Evolutionary conservation across 1,284 basidiomycete species (phyloP).

Genomic region (Microbotryomycetes sp.): DNA sequence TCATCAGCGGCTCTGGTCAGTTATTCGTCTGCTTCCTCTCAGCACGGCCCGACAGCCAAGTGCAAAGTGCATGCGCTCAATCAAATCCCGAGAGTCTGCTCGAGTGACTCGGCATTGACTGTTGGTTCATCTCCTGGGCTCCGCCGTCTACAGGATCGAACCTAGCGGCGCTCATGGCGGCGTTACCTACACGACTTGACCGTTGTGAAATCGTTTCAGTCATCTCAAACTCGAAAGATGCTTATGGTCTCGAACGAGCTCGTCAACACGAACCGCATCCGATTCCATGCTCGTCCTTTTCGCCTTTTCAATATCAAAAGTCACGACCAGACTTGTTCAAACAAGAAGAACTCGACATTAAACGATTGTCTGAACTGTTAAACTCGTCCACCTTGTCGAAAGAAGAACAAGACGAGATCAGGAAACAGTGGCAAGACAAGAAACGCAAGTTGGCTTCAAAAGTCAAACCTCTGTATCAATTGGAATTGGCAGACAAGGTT

Average conservation of each 20-base stretch:
- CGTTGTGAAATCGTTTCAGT: constrained; percentile 69
- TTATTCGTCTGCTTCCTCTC: constrained; percentile 8
- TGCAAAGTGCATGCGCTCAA: too few relatives aligned
- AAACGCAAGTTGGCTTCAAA: neutral
- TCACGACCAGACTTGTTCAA: constrained; percentile 50
- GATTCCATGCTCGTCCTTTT: constrained; percentile 77
- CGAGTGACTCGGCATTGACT: too few relatives aligned
- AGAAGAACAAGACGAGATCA: neutral
- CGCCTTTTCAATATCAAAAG: constrained; percentile 76
- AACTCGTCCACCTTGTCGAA: neutral
- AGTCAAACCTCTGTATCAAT: constrained; percentile 55
- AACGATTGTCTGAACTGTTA: neutral
- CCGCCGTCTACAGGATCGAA: constrained; percentile 64
- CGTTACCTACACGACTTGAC: constrained; percentile 49
- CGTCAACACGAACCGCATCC: constrained; percentile 50
- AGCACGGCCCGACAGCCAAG: too few relatives aligned
- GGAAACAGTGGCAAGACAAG: neutral
- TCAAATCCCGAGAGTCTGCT: too few relatives aligned
- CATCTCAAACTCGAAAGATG: constrained; percentile 85
- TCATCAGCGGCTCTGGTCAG: constrained; percentile 77
- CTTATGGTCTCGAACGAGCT: constrained; percentile 80
- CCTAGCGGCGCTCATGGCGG: constrained; percentile 91
- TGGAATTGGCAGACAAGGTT: constrained; percentile 68
- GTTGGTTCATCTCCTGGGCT: neutral
- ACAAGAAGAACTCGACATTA: neutral